A percentile compares a stretch with the other conserved stretches of the same genome.
phyloP scores from a whole-genome alignment of 352 stramenopile species.

The Globisporangium paroecandrum region DNA sequence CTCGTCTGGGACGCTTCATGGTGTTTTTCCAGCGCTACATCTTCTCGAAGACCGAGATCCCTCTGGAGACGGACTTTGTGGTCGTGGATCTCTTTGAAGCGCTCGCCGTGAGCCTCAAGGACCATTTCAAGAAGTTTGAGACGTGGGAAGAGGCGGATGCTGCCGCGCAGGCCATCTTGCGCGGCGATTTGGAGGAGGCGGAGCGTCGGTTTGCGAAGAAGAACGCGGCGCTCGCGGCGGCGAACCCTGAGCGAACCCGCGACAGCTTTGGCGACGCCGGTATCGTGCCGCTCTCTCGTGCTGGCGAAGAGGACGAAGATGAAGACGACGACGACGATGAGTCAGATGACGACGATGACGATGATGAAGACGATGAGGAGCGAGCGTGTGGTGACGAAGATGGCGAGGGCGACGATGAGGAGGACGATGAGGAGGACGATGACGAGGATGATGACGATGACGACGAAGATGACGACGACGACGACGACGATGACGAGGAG shows the following conservation, averaged over 20 bases:
- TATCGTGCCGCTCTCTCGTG: conserved; percentile 29
- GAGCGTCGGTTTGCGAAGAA: conserved; percentile 66
- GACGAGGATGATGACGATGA: conserved; percentile 78
- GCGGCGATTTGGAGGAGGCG: conserved; percentile 61
- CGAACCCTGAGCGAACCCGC: conserved; percentile 7
- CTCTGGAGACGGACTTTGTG: conserved; percentile 93
- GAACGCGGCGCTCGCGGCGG: conserved; percentile 26
- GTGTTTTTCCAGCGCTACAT: conserved; percentile 95
- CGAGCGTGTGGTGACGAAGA: conserved; percentile 26
- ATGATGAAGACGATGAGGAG: conserved; percentile 55
- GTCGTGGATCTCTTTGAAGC: conserved; percentile 82
- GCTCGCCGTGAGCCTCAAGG: conserved; percentile 47
- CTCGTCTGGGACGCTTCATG: conserved; percentile 88
- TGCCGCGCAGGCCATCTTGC: conserved; percentile 51
- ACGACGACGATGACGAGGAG: conserved; percentile 56
- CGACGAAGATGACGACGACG: conserved; percentile 61
- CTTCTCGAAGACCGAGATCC: conserved; percentile 93
- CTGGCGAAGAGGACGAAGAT: conserved; percentile 41
- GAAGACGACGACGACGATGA: conserved; percentile 60
- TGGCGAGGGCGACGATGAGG: conserved; percentile 21
- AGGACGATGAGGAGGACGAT: conserved; percentile 42
- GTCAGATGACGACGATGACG: conserved; percentile 50
- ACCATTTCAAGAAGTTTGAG: conserved; percentile 67
- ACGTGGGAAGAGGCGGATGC: conserved; percentile 77
- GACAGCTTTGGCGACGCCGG: conserved; percentile 18